Evolutionary conservation across 352 stramenopile genomes (phyloP).

Genomic region (Bremia lactucae): DNA sequence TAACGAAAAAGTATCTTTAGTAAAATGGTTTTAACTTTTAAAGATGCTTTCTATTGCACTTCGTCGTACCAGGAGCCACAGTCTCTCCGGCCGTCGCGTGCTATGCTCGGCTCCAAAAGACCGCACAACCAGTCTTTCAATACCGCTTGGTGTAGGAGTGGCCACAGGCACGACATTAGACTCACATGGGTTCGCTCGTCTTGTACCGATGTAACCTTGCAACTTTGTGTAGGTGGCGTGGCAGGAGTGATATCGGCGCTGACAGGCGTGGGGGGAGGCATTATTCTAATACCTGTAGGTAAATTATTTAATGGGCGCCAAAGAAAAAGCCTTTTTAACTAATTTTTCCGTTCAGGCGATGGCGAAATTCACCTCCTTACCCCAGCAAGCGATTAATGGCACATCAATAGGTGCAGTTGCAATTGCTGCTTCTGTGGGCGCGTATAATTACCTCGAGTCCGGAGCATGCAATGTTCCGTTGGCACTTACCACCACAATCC

Average conservation of each 20-base stretch:
- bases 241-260: slow-evolving; percentile 67
- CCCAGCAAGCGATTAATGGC: slow-evolving; percentile 76
- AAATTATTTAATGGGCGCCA: not conserved
- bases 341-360: slow-evolving; percentile 35
- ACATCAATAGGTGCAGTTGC: slow-evolving; percentile 76
- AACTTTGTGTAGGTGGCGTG: slow-evolving; percentile 31
- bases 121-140: slow-evolving; percentile 21
- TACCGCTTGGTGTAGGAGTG: slow-evolving; percentile 38
- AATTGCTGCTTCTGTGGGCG: slow-evolving; percentile 48
- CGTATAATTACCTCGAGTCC: slow-evolving; percentile 58
- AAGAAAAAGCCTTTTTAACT: not conserved
- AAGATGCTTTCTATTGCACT: slow-evolving; percentile 23
- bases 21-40: slow-evolving; percentile 4
- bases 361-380: slow-evolving; percentile 67
- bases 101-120: slow-evolving; percentile 41
- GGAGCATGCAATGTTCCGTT: slow-evolving; percentile 71
- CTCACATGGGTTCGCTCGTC: not conserved
- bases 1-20: too few species aligned
- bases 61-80: slow-evolving; percentile 10
- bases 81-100: slow-evolving; percentile 17
- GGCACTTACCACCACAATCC: slow-evolving; percentile 57
- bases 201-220: not conserved
- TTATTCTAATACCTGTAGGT: slow-evolving; percentile 74
- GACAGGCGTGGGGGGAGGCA: slow-evolving; percentile 68
- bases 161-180: slow-evolving; percentile 14